Evolutionary conservation across 306 rosid species (phyloP), one percentile per base, ranked within the genome.

Genomic region (Castanea crenata): DNA sequence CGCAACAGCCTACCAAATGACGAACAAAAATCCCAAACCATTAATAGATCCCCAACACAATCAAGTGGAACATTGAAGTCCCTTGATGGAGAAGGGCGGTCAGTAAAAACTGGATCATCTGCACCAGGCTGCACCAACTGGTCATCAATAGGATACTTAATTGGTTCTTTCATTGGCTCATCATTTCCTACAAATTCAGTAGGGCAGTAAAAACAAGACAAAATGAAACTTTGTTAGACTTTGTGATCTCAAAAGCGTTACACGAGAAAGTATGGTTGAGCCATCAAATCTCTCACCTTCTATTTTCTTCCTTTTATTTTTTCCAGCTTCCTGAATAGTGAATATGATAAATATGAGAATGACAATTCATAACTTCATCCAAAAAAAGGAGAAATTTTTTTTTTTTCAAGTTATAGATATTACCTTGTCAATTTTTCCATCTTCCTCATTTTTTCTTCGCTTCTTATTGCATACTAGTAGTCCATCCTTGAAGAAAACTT

Each of bases 141-240:
- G 85, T 95, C 98, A 61, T 95, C 97, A 83, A 95, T 93, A 74
- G 99, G 99, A 85, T 95, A 95, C 85, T 91, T 93, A 78, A 90
- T 84, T 23, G 80, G 78, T 76, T 82, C 93, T 67, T 87, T 91
- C 41, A 78, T 84, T 69, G 35, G 75, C n/a, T 76, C 79, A 73
- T 68, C 88, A 31, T 81, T 81, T 80, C 77, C 98, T 91, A 86
- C 83, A 74, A 78, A 82, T 78, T 58, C 52, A 82, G 74, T 69
- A 76, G 56, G 49, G 13, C 41, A 44, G 67, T 35, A 31, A 55
- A 19, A 52, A 19, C 52, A 72, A 74, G 79, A 76, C 14, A 46
- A 35, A 38, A 35, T 11, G 27, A 73, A 73, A 16, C 32, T 29
- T 34, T 34, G 55, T 15, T 20, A 51, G 32, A 74, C 14, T 62